These are phyloP conservation scores for Przewalskia tangutica DNA, from an alignment of 257 asterid species.

Conservation along the genomic window DNA sequence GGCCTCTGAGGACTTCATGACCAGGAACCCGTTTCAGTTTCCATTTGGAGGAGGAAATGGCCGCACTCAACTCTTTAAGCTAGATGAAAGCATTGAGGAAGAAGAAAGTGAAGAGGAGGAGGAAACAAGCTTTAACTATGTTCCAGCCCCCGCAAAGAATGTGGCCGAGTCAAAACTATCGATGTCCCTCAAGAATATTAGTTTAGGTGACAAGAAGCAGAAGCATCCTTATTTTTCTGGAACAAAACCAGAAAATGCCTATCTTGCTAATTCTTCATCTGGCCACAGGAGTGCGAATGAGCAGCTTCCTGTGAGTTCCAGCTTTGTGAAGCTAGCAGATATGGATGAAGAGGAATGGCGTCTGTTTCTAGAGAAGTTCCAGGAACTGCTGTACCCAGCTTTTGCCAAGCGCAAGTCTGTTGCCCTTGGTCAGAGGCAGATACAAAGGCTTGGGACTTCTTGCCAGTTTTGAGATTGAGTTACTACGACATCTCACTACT, in stretches of 20 bases:
- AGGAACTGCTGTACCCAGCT: constrained; percentile 66
- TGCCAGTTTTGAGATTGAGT: constrained; percentile 86
- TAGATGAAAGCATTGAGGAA: constrained; percentile 65
- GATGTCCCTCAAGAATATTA: constrained; percentile 37
- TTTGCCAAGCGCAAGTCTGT: constrained; percentile 53
- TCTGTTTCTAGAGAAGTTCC: constrained; percentile 69
- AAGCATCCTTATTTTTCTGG: constrained; percentile 40
- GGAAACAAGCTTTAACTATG: constrained; percentile 18
- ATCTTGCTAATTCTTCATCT: constrained; percentile 49
- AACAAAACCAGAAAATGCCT: constrained; percentile 29
- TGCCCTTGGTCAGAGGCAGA: constrained; percentile 58
- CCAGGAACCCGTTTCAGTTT: constrained; percentile 32
- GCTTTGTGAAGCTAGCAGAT: constrained; percentile 82
- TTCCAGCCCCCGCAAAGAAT: constrained; percentile 18
- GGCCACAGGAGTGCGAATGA: constrained; percentile 89
- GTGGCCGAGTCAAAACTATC: constrained; percentile 41
- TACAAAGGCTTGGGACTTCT: constrained; percentile 96
- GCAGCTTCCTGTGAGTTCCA: constrained; percentile 69
- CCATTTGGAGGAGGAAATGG: constrained; percentile 45
- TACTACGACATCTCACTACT: constrained; percentile 10
- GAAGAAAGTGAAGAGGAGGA: constrained; percentile 47
- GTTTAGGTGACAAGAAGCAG: constrained; percentile 54
- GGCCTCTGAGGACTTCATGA: constrained; percentile 25
- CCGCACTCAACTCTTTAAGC: constrained; percentile 47
- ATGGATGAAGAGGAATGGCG: constrained; percentile 82